Percentiles rank a stretch among this genome's conserved stretches.
These are phyloP conservation scores for Daldinia eschscholtzii DNA, from an alignment of 2,329 filamentous ascomycete genomes.

Conservation along the genomic window DNA sequence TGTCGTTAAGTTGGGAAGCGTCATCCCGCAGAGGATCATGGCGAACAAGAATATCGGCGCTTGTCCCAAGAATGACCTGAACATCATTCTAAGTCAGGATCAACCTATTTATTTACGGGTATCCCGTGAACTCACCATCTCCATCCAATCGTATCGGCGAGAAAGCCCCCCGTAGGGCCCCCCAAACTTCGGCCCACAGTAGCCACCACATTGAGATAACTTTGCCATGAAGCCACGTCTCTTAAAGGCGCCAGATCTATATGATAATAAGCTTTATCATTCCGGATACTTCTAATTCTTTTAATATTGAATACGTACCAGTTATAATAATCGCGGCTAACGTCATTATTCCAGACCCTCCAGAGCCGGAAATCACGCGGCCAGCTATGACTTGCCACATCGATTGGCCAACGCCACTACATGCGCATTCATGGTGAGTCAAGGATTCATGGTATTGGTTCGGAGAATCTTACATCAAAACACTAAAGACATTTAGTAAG, in stretches of 20 bases:
- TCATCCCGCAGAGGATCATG: constrained; percentile 55
- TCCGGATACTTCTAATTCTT: background rate
- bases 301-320: constrained; percentile 51
- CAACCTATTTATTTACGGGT: background rate
- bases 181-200: constrained; percentile 66
- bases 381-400: constrained; percentile 65
- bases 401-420: constrained; percentile 59
- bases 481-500: constrained; percentile 41
- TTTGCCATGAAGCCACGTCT: constrained; percentile 66
- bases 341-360: constrained; percentile 64
- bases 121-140: constrained; percentile 63
- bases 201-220: constrained; percentile 65
- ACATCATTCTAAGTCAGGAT: constrained; percentile 19
- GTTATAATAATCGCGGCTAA: constrained; percentile 66
- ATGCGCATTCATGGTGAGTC: constrained; percentile 19
- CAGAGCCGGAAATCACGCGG: constrained; percentile 64
- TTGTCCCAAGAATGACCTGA: constrained; percentile 69
- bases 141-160: constrained; percentile 75
- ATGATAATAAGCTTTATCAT: constrained; percentile 11
- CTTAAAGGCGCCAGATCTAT: constrained; percentile 64
- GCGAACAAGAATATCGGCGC: constrained; percentile 66
- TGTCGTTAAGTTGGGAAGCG: constrained; percentile 52
- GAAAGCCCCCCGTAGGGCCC: constrained; percentile 69
- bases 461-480: constrained; percentile 50
- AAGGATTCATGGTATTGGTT: background rate